phyloP scores from a whole-genome alignment of 2,329 filamentous ascomycete genomes.

The Hypoxylon sp. region DNA sequence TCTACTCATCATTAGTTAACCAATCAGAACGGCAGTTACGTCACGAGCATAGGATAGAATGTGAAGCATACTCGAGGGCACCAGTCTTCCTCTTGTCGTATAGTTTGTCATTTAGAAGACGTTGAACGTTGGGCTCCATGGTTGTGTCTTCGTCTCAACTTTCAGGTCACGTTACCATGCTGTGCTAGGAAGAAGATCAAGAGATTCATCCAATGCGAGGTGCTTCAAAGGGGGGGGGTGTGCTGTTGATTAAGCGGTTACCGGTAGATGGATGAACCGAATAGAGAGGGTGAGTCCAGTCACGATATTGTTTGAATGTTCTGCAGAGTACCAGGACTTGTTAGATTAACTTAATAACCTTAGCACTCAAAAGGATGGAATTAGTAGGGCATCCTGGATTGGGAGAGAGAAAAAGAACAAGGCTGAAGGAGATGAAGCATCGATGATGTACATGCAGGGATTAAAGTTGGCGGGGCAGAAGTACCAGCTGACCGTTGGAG shows the following conservation, averaged over 20 bases:
- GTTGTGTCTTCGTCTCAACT: constrained; percentile 40
- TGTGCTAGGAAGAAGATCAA: constrained; percentile 9
- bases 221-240: not conserved
- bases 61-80: constrained; percentile 84
- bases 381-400: not conserved
- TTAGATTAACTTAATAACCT: constrained; percentile 14
- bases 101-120: constrained; percentile 95
- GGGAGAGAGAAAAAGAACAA: constrained; percentile 22
- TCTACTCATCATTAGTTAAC: constrained; percentile 61
- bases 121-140: constrained; percentile 93
- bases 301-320: constrained; percentile 14
- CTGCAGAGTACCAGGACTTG: constrained; percentile 1
- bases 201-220: constrained; percentile 9
- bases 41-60: not conserved
- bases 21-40: constrained; percentile 13
- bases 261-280: constrained; percentile 7
- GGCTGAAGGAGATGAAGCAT: constrained; percentile 38
- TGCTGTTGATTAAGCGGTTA: constrained; percentile 11
- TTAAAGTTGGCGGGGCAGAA: constrained; percentile 37
- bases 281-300: constrained; percentile 13
- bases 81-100: constrained; percentile 98
- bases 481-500: constrained; percentile 35
- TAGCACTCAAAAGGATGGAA: constrained; percentile 12
- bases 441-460: constrained; percentile 43
- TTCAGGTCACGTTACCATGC: constrained; percentile 36